Evolutionary conservation across 1,284 basidiomycete species (phyloP).

Genomic region (Trichosporon sp.): DNA sequence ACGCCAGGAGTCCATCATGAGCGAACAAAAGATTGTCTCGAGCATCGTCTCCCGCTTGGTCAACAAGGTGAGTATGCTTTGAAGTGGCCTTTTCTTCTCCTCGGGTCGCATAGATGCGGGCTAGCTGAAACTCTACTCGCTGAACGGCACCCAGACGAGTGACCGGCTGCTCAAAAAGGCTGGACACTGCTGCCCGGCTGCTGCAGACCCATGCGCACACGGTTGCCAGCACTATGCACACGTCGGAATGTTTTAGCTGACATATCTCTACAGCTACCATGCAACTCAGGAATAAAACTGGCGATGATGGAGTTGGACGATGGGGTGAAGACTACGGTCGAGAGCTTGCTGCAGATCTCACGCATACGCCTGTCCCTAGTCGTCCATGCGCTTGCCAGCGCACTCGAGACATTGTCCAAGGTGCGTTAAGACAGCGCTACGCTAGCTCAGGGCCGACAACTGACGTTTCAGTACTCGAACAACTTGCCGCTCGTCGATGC

Average conservation of each 20-base stretch:
- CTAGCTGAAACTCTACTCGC: too few species aligned
- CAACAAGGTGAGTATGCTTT: constrained; percentile 34
- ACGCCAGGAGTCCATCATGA: constrained; percentile 12
- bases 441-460: constrained; percentile 45
- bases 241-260: constrained; percentile 1
- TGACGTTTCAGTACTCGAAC: constrained; percentile 39
- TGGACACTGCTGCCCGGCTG: too few species aligned
- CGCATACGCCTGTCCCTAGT: constrained; percentile 70
- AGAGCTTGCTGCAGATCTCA: constrained; percentile 71
- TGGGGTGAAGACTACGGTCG: constrained; percentile 65
- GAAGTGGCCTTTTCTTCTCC: background rate
- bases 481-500: constrained; percentile 45
- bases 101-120: background rate
- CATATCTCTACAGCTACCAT: constrained; percentile 62
- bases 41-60: constrained; percentile 36
- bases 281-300: constrained; percentile 68
- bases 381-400: constrained; percentile 65
- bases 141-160: too few species aligned
- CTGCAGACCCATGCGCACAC: background rate
- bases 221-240: background rate
- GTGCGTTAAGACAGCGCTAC: constrained; percentile 52
- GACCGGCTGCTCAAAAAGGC: too few species aligned
- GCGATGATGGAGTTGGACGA: constrained; percentile 68
- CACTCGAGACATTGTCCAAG: constrained; percentile 69
- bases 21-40: constrained; percentile 37